phyloP scores from a whole-genome alignment of 495 filamentous ascomycete genomes.

The Penicillium riverlandense region DNA sequence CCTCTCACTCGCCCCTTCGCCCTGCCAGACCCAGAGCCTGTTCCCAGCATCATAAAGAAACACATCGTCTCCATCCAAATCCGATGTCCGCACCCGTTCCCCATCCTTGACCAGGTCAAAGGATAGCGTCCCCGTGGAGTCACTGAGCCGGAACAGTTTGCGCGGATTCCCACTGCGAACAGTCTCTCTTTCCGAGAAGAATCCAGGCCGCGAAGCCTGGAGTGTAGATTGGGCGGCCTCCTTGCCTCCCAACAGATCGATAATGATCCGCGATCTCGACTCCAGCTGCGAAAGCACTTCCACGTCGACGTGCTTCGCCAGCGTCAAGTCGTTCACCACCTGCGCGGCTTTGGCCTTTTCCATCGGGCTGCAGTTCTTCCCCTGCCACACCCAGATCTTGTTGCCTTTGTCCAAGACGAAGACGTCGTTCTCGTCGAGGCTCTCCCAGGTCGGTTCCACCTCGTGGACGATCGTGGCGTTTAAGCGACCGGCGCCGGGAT shows the following conservation, averaged over 20 bases:
- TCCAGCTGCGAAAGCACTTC: constrained; percentile 55
- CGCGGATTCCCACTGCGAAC: constrained; percentile 18
- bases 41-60: constrained; percentile 49
- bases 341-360: constrained; percentile 58
- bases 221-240: constrained; percentile 26
- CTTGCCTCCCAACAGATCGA: constrained; percentile 48
- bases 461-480: constrained; percentile 51
- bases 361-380: constrained; percentile 54
- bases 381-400: constrained; percentile 62
- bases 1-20: constrained; percentile 39
- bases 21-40: constrained; percentile 56
- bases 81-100: constrained; percentile 21
- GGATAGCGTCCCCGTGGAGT: constrained; percentile 43
- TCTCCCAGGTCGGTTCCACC: constrained; percentile 53
- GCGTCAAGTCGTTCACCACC: constrained; percentile 53
- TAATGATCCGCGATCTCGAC: constrained; percentile 41
- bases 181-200: constrained; percentile 12
- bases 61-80: constrained; percentile 49
- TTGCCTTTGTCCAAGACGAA: constrained; percentile 52
- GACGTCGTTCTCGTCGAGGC: constrained; percentile 54
- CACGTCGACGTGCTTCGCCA: constrained; percentile 53
- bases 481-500: constrained; percentile 31
- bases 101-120: constrained; percentile 51
- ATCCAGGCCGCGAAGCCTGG: constrained; percentile 31
- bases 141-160: constrained; percentile 48